Evolutionary conservation across 2,329 filamentous ascomycete genomes (phyloP), one percentile per base, ranked within the genome.

Genomic region (Diaporthe longicolla): DNA sequence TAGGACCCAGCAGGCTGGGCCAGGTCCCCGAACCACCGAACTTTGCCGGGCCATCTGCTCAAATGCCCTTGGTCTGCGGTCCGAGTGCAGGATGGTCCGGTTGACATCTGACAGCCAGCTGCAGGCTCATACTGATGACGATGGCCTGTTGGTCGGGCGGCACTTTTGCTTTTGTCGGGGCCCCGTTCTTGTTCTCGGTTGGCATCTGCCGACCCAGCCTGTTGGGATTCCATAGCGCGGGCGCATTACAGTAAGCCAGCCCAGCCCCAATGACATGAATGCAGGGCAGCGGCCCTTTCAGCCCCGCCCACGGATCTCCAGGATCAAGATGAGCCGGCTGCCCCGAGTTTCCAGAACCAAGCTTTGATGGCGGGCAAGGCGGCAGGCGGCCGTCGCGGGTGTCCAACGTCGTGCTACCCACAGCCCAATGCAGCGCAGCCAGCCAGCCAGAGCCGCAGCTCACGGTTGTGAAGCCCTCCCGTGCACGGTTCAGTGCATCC

Each of bases 21-120:
- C 52, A 48, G 48, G 15, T 55, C 66, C 19, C 52, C 52, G 52
- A 70, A 57, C 68, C 68, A 29, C 68, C 68, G 68, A 70, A 37
- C 35, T 45, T 58, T 58, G 52, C 68, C 68, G 68, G 68, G 54
- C n/a, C 13, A 21, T 43, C 15, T 45, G 37, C 26, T 24, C 21
- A 24, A 24, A n/a, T 35, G 40, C 21, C 40, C 37, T 59, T n/a
- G 50, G 50, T 19, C 21, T 68, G 45, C 63, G 48, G 63, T 13
- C 32, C 45, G 63, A 40, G 63, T 19, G 17, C 21, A 11, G 15
- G 43, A 11, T 66, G 48, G 63, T 52, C 3, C 13, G 40, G 45
- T n/a, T 71, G 68, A 24, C 68, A 59, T 59, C 68, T 59, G 68
- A 71, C 55, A 71, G 55, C 40, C 68, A 70, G 43, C 35, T 55